Percentiles rank a stretch among this genome's conserved stretches.
These are phyloP conservation scores for Aspergillus tamarii DNA, from an alignment of 2,329 filamentous ascomycete genomes.

Conservation along the genomic window DNA sequence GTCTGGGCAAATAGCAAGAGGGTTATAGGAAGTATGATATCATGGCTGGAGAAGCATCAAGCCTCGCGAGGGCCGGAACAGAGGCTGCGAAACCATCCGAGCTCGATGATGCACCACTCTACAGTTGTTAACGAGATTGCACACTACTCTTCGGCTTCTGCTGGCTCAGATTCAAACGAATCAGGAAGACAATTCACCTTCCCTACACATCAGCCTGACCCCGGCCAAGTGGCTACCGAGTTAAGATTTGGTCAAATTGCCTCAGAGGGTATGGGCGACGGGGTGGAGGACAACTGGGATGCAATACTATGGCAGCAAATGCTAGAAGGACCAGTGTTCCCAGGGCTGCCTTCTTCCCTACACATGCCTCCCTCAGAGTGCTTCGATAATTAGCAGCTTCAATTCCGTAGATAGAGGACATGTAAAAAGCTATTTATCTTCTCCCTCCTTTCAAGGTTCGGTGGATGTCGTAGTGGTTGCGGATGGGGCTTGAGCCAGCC, in stretches of 20 bases:
- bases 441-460: not conserved
- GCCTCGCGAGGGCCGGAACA: not conserved
- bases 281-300: not conserved
- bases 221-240: not conserved
- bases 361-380: not conserved
- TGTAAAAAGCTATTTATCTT: not conserved
- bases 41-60: constrained; percentile 11
- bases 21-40: not conserved
- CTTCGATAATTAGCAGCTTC: not conserved
- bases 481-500: not conserved
- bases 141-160: not conserved
- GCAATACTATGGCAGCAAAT: constrained; percentile 4
- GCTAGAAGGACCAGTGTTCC: not conserved
- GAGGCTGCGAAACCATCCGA: not conserved
- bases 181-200: not conserved
- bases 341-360: not conserved
- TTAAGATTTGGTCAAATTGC: not conserved
- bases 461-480: not conserved
- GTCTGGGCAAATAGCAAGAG: constrained; percentile 9
- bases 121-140: not conserved
- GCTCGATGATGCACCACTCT: not conserved
- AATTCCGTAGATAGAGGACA: not conserved
- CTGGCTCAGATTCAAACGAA: not conserved
- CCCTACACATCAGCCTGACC: not conserved
- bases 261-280: not conserved